Evolutionary conservation across 805 yeast genomes (phyloP).

Genomic region (Zygotorulaspora chibaensis): DNA sequence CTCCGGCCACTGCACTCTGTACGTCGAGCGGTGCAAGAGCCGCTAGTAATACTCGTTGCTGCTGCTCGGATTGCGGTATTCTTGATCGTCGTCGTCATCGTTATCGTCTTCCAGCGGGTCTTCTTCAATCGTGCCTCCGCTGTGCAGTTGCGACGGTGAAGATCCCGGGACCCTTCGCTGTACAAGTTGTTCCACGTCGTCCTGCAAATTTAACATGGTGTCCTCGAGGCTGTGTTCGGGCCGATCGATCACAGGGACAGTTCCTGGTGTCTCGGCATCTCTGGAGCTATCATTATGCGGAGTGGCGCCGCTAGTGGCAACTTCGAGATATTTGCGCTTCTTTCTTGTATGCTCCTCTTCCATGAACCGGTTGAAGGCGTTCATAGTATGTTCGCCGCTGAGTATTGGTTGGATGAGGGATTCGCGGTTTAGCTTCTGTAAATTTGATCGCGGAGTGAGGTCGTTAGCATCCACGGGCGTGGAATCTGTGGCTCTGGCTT

Average conservation of each 20-base stretch:
- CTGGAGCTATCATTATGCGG: conserved; percentile 2
- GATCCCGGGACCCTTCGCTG: background rate
- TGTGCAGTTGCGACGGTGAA: conserved; percentile 5
- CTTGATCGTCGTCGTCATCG: conserved; percentile 3
- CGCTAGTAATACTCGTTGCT: conserved; percentile 2
- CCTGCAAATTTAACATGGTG: conserved; percentile 26
- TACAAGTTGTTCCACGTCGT: conserved; percentile 23
- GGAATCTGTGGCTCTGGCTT: background rate
- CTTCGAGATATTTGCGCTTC: conserved; percentile 21
- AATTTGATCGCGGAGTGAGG: background rate
- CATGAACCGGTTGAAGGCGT: conserved; percentile 27
- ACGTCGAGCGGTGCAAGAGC: background rate
- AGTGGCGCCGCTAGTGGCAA: conserved; percentile 8
- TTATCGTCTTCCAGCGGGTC: conserved; percentile 30
- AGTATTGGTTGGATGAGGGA: conserved; percentile 8
- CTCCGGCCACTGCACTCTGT: too few relatives aligned
- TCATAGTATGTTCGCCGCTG: conserved; percentile 20
- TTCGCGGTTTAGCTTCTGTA: conserved; percentile 2
- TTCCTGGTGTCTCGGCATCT: conserved; percentile 8
- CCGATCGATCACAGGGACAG: conserved; percentile 11
- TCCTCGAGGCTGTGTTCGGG: conserved; percentile 17
- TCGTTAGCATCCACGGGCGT: conserved; percentile 9
- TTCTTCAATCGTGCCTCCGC: conserved; percentile 23
- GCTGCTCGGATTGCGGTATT: conserved; percentile 1
- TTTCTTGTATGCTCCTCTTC: conserved; percentile 20